These are phyloP conservation scores for Fusarium longipes DNA, from an alignment of 2,329 filamentous ascomycete genomes.

Conservation along the genomic window DNA sequence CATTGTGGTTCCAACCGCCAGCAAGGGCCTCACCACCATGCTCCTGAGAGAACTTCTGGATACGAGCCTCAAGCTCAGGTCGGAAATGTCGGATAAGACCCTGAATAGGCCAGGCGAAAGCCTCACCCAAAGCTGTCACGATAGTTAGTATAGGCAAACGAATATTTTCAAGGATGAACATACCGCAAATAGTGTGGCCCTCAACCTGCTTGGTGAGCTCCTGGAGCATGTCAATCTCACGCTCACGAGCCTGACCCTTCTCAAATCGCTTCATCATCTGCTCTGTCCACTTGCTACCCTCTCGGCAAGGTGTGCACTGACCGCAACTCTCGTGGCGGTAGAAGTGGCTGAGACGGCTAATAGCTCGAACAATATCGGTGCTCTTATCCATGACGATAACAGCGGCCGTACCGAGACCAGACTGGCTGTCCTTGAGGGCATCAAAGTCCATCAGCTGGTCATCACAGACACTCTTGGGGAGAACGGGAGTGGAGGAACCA, in stretches of 20 bases:
- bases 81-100: constrained; percentile 98
- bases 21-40: constrained; percentile 80
- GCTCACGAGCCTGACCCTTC: constrained; percentile 85
- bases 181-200: constrained; percentile 97
- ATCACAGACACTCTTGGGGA: constrained; percentile 90
- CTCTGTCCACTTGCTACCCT: constrained; percentile 98
- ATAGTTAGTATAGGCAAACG: constrained; percentile 46
- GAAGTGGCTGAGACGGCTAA: constrained; percentile 92
- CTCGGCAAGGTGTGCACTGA: constrained; percentile 99
- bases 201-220: constrained; percentile 99
- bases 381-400: constrained; percentile 99
- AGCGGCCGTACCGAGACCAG: constrained; percentile 94
- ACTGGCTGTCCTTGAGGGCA: constrained; percentile 96
- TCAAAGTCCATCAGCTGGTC: constrained; percentile 99
- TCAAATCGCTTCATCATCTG: constrained; percentile 99
- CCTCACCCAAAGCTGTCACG: constrained; percentile 83
- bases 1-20: constrained; percentile 86
- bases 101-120: constrained; percentile 98
- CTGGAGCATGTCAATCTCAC: constrained; percentile 99
- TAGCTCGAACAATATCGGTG: constrained; percentile 93
- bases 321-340: constrained; percentile 99
- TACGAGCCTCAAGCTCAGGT: constrained; percentile 91
- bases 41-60: constrained; percentile 81
- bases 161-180: constrained; percentile 49
- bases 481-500: constrained; percentile 94